phyloP scores from a whole-genome alignment of 2,329 filamentous ascomycete genomes.

The Didymella pinodella region DNA sequence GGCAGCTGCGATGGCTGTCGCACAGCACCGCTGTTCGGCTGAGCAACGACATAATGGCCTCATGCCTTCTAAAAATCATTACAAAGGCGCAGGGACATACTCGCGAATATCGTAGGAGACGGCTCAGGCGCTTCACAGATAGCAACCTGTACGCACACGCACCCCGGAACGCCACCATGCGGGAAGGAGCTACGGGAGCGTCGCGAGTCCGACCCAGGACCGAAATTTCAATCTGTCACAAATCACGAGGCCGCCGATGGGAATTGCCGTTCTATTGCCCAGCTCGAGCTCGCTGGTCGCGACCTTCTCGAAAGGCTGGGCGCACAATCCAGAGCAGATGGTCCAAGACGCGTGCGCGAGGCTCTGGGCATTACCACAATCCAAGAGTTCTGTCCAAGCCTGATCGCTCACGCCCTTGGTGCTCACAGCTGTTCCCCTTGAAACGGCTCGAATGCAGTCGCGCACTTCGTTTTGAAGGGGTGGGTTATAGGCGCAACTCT shows the following conservation, averaged over 20 bases:
- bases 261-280: neutral
- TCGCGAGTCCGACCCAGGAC: slow-evolving; percentile 11
- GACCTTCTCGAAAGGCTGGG: neutral
- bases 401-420: neutral
- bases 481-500: too few species aligned
- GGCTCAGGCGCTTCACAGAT: neutral
- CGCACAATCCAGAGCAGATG: neutral
- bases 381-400: neutral
- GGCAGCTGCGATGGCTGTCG: neutral
- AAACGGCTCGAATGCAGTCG: too few species aligned
- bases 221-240: slow-evolving; percentile 2
- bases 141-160: neutral
- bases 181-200: slow-evolving; percentile 10
- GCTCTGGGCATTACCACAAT: neutral
- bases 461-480: too few species aligned
- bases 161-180: slow-evolving; percentile 15
- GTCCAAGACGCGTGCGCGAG: neutral
- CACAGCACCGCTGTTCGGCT: neutral
- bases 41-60: neutral
- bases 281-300: neutral
- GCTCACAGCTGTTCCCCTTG: too few species aligned
- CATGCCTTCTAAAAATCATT: neutral
- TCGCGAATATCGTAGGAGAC: neutral
- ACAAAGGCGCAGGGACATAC: neutral
- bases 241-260: neutral